Evolutionary conservation across 495 filamentous ascomycete species (phyloP).

Genomic region (Daldinia vernicosa): DNA sequence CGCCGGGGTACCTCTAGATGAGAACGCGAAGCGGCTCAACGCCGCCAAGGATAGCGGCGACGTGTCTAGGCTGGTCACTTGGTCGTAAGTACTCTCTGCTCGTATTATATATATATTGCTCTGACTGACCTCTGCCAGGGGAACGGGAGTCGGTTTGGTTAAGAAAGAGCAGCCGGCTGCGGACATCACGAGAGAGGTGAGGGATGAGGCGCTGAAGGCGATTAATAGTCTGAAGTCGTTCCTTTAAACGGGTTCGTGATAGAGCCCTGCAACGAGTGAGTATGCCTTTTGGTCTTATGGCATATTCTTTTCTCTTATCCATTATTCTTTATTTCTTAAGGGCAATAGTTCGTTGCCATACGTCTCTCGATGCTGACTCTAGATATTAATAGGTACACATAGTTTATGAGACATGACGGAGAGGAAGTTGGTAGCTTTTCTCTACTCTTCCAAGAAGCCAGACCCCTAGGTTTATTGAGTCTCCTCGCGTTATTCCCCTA

Average conservation of each 20-base stretch:
- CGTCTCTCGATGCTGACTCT: too few species aligned
- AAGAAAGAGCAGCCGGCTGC: constrained; percentile 72
- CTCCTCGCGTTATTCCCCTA: too few species aligned
- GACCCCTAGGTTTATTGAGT: too few species aligned
- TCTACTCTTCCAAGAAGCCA: too few species aligned
- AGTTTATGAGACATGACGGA: too few species aligned
- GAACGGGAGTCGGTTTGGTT: constrained; percentile 69
- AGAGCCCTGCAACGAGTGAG: not conserved
- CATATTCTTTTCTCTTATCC: too few species aligned
- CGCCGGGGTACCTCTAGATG: constrained; percentile 62
- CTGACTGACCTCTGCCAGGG: constrained; percentile 38
- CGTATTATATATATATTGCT: not conserved
- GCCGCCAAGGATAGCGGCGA: constrained; percentile 54
- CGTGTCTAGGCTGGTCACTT: constrained; percentile 52
- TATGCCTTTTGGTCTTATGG: too few species aligned
- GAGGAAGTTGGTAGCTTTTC: too few species aligned
- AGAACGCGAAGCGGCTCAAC: constrained; percentile 67
- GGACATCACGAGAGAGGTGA: constrained; percentile 74
- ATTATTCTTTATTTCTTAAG: too few species aligned
- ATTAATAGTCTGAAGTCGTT: constrained; percentile 41
- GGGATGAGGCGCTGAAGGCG: constrained; percentile 68
- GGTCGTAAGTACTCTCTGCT: constrained; percentile 58
- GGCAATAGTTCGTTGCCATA: too few species aligned
- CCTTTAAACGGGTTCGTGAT: not conserved
- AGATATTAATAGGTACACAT: too few species aligned